phyloP scores from a whole-genome alignment of 768 basidiomycete species.

The Coprinopsis strossmayeri region DNA sequence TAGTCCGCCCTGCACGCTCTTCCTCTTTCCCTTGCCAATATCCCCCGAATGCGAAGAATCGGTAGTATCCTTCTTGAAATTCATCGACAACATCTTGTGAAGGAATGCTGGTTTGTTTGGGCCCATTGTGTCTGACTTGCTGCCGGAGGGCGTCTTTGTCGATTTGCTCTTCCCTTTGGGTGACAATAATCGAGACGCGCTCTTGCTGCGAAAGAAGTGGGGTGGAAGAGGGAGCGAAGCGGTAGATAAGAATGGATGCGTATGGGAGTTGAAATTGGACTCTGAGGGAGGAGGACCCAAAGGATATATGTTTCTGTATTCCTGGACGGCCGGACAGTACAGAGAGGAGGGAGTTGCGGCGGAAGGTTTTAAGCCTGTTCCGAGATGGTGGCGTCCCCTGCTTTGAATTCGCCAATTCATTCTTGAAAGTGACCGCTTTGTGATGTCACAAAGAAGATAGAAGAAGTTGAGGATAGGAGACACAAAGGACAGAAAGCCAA shows the following conservation, averaged over 20 bases:
- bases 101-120: not conserved
- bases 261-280: not conserved
- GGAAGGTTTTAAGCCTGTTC: not conserved
- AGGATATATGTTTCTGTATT: not conserved
- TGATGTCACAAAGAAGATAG: conserved; percentile 1
- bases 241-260: not conserved
- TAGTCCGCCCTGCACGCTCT: not conserved
- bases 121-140: not conserved
- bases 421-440: not conserved
- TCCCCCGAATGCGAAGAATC: not conserved
- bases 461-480: not conserved
- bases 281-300: not conserved
- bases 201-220: not conserved
- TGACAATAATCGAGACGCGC: not conserved
- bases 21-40: not conserved
- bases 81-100: not conserved
- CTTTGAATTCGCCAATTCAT: not conserved
- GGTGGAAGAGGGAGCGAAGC: conserved; percentile 1
- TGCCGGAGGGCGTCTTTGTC: not conserved
- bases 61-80: not conserved
- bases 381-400: not conserved
- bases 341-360: not conserved
- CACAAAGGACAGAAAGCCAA: not conserved
- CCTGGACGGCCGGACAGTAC: not conserved
- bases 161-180: not conserved